Percentiles rank a stretch among this genome's conserved stretches.
phyloP scores from a whole-genome alignment of 1,284 basidiomycete species.

The Pascua sp. region DNA sequence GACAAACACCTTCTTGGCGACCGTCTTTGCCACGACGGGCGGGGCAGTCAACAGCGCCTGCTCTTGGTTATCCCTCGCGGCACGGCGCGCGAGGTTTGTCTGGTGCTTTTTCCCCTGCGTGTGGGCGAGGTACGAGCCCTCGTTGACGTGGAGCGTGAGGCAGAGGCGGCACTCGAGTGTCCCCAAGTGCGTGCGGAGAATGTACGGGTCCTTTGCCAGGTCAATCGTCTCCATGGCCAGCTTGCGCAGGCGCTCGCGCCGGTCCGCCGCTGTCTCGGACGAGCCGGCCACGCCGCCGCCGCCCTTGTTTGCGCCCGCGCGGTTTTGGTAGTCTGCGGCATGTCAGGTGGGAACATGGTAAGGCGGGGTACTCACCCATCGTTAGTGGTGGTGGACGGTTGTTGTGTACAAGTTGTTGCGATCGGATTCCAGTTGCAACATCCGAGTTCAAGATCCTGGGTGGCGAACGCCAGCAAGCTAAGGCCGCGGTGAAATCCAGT shows the following conservation, averaged over 20 bases:
- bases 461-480: slow-evolving; percentile 2
- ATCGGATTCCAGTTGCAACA: not conserved
- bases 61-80: slow-evolving; percentile 83
- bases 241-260: slow-evolving; percentile 89
- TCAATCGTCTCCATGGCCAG: slow-evolving; percentile 95
- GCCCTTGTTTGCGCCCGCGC: slow-evolving; percentile 92
- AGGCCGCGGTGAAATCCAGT: slow-evolving; percentile 4
- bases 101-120: slow-evolving; percentile 99
- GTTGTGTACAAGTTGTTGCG: not conserved
- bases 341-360: not conserved
- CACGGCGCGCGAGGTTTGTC: slow-evolving; percentile 93
- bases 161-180: slow-evolving; percentile 98
- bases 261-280: slow-evolving; percentile 85
- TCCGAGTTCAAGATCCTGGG: not conserved
- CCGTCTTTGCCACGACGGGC: slow-evolving; percentile 55
- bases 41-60: slow-evolving; percentile 84
- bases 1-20: slow-evolving; percentile 88
- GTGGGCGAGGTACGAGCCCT: slow-evolving; percentile 97
- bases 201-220: slow-evolving; percentile 97
- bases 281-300: slow-evolving; percentile 74
- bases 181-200: slow-evolving; percentile 90
- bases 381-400: not conserved
- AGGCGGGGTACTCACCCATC: slow-evolving; percentile 16
- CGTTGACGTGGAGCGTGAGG: slow-evolving; percentile 96
- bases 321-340: slow-evolving; percentile 58